Evolutionary conservation across 179 eudicot genomes (phyloP), one percentile per base, ranked within the genome.

Genomic region (Heliamphora pulchella): DNA sequence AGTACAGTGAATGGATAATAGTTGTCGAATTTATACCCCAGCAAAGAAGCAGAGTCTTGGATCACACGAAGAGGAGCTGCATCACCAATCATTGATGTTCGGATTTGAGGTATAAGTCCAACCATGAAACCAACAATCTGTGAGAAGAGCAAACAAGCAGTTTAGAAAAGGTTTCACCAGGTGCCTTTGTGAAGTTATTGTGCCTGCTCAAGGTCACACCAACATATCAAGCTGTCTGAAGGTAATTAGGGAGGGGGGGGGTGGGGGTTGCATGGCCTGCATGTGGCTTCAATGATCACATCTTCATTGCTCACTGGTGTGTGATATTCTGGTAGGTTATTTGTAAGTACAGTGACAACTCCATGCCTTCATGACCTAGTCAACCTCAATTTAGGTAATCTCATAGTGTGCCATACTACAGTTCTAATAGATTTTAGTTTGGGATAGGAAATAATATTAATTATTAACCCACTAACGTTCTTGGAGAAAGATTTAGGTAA

Each of bases 21-120:
- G 46, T 11, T 66, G 18, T 68, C 18, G 63, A 44, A 70, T 51
- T 69, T 53, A 75, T 91, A 93, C 96, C 94, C 94, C 20, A 93
- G 59, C 44, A 93, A 80, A 58, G 87, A 71, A 6, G 87, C 87
- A 15, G 92, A 81, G 80, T 89, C 92, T 79, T 88, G 89, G 79
- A 93, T 81, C 68, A 89, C 93, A 53, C 81, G 96, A 67, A 93
- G 90, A 80, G 97, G 97, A 62, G 96, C 97, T 68, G 77, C 67
- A 50, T 89, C 91, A 57, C 94, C 94, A 59, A 90, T 88, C 74
- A 90, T 1, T 69, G 82, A 79, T 31, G 47, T 78, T 78, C 87
- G 83, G 18, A 89, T 76, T 48, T 46, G 84, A 67, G 91, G 90
- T 62, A 91, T 82, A 14, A 89, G 78, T 85, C 93, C 97, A 70